phyloP scores from a whole-genome alignment of 352 stramenopile genomes.

The Globisporangium abappressorium region DNA sequence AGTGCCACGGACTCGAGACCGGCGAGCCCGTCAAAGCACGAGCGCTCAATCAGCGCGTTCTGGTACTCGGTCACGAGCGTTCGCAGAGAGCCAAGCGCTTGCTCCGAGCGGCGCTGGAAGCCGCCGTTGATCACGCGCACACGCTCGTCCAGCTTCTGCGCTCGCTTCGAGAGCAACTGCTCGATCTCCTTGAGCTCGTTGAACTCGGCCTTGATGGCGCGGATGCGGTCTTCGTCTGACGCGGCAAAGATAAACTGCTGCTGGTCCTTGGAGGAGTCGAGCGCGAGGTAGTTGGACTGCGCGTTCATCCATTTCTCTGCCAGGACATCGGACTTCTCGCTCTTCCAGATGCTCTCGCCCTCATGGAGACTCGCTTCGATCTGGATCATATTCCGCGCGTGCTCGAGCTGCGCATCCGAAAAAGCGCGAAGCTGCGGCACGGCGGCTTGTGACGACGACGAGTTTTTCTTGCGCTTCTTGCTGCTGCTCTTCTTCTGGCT shows the following conservation, averaged over 20 bases:
- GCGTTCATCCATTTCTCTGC: constrained; percentile 33
- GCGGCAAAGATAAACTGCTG: constrained; percentile 46
- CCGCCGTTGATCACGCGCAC: constrained; percentile 60
- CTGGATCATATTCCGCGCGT: constrained; percentile 71
- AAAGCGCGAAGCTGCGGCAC: constrained; percentile 40
- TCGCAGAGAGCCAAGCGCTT: constrained; percentile 33
- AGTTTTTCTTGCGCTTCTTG: constrained; percentile 65
- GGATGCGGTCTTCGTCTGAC: constrained; percentile 38
- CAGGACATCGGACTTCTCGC: constrained; percentile 16
- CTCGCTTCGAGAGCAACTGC: constrained; percentile 56
- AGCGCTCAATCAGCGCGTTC: constrained; percentile 62
- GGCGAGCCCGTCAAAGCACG: constrained; percentile 62
- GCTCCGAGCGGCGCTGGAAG: constrained; percentile 44
- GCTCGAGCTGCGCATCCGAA: constrained; percentile 59
- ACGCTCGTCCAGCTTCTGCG: constrained; percentile 74
- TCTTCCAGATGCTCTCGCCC: constrained; percentile 38
- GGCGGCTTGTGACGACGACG: constrained; percentile 12
- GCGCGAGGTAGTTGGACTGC: constrained; percentile 41
- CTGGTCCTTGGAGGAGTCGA: constrained; percentile 20
- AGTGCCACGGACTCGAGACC: constrained; percentile 55
- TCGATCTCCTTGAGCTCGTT: constrained; percentile 63
- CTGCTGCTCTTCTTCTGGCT: constrained; percentile 45
- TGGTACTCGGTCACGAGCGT: constrained; percentile 40
- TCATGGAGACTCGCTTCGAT: constrained; percentile 67
- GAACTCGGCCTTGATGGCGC: constrained; percentile 57